A percentile compares a stretch with the other conserved stretches of the same genome.
phyloP scores from a whole-genome alignment of 257 asterid species.

The Pogostemon cablin region DNA sequence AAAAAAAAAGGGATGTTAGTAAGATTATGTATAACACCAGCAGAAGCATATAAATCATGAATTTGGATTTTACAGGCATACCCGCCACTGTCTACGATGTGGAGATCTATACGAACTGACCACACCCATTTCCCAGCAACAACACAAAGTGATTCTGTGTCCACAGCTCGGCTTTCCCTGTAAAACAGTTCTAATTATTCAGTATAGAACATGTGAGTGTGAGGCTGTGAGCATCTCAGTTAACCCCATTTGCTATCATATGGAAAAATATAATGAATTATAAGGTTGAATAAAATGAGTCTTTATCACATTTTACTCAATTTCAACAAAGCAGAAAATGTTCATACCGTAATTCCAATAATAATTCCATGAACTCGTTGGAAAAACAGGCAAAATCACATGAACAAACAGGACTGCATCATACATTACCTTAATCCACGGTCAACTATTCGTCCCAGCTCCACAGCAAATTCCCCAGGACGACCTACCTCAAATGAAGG shows the following conservation, averaged over 20 bases:
- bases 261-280: neutral
- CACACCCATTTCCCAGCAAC: slow-evolving; percentile 94
- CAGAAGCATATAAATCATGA: slow-evolving; percentile 17
- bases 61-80: slow-evolving; percentile 40
- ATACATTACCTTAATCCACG: slow-evolving; percentile 82
- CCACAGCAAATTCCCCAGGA: slow-evolving; percentile 90
- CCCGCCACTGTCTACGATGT: slow-evolving; percentile 95
- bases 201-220: slow-evolving; percentile 1
- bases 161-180: slow-evolving; percentile 98
- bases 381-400: slow-evolving; percentile 4
- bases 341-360: neutral
- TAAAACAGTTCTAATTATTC: slow-evolving; percentile 33
- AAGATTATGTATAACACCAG: slow-evolving; percentile 11
- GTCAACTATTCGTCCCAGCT: slow-evolving; percentile 92
- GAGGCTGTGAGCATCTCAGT: neutral
- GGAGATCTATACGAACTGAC: slow-evolving; percentile 92
- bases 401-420: neutral
- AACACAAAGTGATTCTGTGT: slow-evolving; percentile 95
- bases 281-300: neutral
- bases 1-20: slow-evolving; percentile 13
- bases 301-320: slow-evolving; percentile 20
- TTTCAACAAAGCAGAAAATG: slow-evolving; percentile 13
- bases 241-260: slow-evolving; percentile 15
- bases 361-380: neutral
- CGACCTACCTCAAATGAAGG: slow-evolving; percentile 92